Percentiles rank a stretch among this genome's conserved stretches.
Evolutionary conservation across 495 filamentous ascomycete genomes (phyloP).

Genomic region (Penicillium daleae): DNA sequence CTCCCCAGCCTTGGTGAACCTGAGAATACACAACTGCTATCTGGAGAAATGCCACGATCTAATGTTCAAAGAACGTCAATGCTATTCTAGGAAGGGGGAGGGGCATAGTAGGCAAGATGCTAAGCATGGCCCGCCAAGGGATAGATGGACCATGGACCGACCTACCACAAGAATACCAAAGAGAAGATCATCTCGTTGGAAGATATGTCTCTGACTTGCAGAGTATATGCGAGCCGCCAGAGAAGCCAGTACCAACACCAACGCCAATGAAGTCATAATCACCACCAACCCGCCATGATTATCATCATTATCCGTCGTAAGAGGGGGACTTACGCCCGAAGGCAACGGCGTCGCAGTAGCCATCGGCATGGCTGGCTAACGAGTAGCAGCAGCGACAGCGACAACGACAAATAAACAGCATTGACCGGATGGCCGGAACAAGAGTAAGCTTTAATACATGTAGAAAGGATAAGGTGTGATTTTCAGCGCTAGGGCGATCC

Average conservation of each 20-base stretch:
- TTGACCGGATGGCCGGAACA: neutral
- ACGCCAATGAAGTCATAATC: conserved; percentile 25
- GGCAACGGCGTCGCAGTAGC: conserved; percentile 10
- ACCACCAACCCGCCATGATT: conserved; percentile 37
- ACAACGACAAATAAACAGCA: neutral
- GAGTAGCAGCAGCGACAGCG: neutral
- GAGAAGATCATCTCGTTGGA: conserved; percentile 29
- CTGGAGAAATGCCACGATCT: conserved; percentile 22
- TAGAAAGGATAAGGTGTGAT: neutral
- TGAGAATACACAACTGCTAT: conserved; percentile 10
- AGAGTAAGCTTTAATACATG: conserved; percentile 3
- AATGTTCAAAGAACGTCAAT: neutral
- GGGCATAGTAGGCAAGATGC: neutral
- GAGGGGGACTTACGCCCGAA: conserved; percentile 25
- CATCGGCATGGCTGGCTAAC: conserved; percentile 15
- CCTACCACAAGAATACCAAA: conserved; percentile 30
- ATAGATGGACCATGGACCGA: neutral
- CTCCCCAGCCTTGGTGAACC: conserved; percentile 30
- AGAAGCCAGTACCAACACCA: conserved; percentile 29
- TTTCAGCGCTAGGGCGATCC: conserved; percentile 1
- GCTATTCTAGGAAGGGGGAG: neutral
- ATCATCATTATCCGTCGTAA: conserved; percentile 30
- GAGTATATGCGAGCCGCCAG: conserved; percentile 27
- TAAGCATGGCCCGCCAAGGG: neutral
- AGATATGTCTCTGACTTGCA: conserved; percentile 13